phyloP scores from a whole-genome alignment of 2,329 filamentous ascomycete genomes.

The Aspergillus vadensis region DNA sequence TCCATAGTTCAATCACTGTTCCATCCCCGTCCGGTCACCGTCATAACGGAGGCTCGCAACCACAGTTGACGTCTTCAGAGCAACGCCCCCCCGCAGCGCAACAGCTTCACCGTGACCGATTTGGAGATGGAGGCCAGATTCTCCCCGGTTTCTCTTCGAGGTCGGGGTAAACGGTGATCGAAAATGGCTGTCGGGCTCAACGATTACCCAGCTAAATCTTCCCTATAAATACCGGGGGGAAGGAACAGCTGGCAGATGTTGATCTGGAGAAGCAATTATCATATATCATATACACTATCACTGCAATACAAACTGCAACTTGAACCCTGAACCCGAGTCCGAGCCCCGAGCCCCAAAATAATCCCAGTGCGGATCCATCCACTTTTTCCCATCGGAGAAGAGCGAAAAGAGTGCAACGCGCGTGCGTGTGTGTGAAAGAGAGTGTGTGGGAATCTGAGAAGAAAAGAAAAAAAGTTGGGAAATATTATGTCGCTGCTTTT shows the following conservation, averaged over 20 bases:
- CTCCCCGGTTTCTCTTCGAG: conserved; percentile 25
- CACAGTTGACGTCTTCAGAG: background rate
- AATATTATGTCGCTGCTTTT: background rate
- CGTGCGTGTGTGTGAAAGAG: background rate
- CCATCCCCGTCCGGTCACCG: background rate
- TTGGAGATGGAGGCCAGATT: conserved; percentile 23
- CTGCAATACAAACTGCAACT: too few relatives aligned
- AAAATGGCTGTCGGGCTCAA: conserved; percentile 21
- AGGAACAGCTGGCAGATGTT: background rate
- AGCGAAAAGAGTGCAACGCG: background rate
- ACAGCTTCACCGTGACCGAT: conserved; percentile 35
- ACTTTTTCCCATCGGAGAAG: background rate
- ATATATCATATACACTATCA: background rate
- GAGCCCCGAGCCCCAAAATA: too few relatives aligned
- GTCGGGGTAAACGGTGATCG: conserved; percentile 13
- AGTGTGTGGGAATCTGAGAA: too few relatives aligned
- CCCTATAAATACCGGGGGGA: conserved; percentile 23
- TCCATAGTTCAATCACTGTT: background rate
- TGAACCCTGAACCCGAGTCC: too few relatives aligned
- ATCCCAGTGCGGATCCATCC: background rate
- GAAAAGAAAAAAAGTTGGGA: too few relatives aligned
- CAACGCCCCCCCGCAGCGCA: conserved; percentile 26
- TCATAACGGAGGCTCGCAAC: conserved; percentile 12
- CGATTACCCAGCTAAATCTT: conserved; percentile 17
- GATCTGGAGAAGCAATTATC: background rate